Evolutionary conservation across 2,329 filamentous ascomycete genomes (phyloP), one percentile per base, ranked within the genome.

Genomic region (Phialophora verrucosa): DNA sequence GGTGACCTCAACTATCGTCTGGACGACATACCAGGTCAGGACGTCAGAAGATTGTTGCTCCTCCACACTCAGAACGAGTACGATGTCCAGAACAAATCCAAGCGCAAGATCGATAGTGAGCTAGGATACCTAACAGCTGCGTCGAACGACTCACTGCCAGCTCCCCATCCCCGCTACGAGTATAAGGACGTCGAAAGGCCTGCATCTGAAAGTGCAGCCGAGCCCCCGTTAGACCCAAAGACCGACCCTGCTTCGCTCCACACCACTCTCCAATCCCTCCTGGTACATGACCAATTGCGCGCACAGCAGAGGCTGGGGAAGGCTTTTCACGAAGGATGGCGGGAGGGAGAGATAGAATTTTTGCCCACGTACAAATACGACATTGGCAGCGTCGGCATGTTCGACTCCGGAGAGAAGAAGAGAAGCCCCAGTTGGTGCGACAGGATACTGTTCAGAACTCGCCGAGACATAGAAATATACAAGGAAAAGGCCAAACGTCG

Each of bases 291-390:
- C 73, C 93, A 99, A 77, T 84, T 99, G 4, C 85, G 83, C 4
- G 85, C 88, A 64, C 86, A 92, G 66, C 93, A 96, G 72, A 87
- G 85, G 70, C 81, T 87, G 47, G 85, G 87, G n/a, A 95, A 91
- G 75, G 88, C 89, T 0, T 96, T 99, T 69, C 87, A 96, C 66
- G 91, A 97, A 68, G 94, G 93, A 0, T 99, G 95, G 93, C 85
- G 86, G 59, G 95, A 99, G 82, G 95, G 93, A 0, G 84, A 88
- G 0, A 93, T 99, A 63, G 87, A 87, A 0, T 99, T 99, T 74
- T 77, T 98, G 17, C 95, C 95, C 1, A 96, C 95, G 0, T 99
- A 99, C 79, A 99, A 99, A 77, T 99, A 99, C 73, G 96, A 99
- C 74, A 84, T 97, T 31, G 95, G 95, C n/a, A 96, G 91, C 32